phyloP scores from a whole-genome alignment of 2,329 filamentous ascomycete genomes.

The Pseudocercospora cruenta region DNA sequence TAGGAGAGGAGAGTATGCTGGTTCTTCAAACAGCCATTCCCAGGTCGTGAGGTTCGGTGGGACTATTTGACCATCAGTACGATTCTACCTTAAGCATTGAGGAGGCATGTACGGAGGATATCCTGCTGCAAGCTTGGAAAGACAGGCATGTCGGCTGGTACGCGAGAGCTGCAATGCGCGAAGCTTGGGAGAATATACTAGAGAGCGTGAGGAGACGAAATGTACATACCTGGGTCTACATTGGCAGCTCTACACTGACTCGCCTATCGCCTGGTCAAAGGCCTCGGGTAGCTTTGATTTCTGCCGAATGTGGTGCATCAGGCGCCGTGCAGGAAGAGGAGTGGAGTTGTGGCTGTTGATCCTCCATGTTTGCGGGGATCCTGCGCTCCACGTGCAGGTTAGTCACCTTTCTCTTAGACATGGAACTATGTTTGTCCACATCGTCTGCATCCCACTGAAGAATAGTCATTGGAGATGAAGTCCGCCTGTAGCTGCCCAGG shows the following conservation, averaged over 20 bases:
- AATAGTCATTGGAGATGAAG: not conserved
- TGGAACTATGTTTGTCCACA: not conserved
- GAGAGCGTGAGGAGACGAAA: not conserved
- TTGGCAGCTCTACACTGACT: not conserved
- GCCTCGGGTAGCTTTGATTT: not conserved
- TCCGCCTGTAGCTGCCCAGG: not conserved
- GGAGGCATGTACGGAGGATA: constrained; percentile 25
- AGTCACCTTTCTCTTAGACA: not conserved
- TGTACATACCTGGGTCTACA: not conserved
- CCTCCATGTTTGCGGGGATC: not conserved
- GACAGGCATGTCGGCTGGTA: constrained; percentile 23
- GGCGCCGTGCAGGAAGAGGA: not conserved
- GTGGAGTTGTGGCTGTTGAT: not conserved
- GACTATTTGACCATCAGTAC: constrained; percentile 44
- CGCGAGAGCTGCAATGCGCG: not conserved
- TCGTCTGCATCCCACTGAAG: not conserved
- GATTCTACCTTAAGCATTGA: not conserved
- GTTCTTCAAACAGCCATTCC: constrained; percentile 65
- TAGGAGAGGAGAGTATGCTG: constrained; percentile 53
- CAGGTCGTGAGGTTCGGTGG: constrained; percentile 60
- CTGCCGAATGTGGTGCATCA: not conserved
- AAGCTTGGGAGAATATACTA: not conserved
- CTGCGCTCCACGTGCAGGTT: too few species aligned
- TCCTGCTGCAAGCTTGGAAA: constrained; percentile 31
- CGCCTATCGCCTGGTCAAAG: not conserved